Evolutionary conservation across 139 green algal species (phyloP).

Genomic region (Haematococcus sp.): DNA sequence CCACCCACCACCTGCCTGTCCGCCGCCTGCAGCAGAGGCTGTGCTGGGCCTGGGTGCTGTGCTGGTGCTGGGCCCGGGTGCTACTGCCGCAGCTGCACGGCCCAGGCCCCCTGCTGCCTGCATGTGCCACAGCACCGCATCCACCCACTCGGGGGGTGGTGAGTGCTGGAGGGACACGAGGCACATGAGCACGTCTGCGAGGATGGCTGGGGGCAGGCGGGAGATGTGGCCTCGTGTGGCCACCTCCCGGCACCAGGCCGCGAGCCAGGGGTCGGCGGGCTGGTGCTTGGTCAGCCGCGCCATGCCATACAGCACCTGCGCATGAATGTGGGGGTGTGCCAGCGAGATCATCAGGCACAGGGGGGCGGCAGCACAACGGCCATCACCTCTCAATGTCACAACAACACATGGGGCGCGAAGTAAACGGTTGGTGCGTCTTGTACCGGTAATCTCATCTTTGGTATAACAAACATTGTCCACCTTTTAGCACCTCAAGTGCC

Average conservation of each 20-base stretch:
- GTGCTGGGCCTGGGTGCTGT: too few relatives aligned
- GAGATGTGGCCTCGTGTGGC: not conserved
- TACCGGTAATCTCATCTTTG: too few relatives aligned
- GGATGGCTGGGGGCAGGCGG: not conserved
- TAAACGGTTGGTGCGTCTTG: too few relatives aligned
- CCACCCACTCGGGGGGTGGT: not conserved
- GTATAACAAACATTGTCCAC: too few relatives aligned
- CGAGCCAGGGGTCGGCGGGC: constrained; percentile 11
- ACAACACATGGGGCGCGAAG: too few relatives aligned
- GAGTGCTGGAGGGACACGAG: constrained; percentile 9
- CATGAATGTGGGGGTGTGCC: too few relatives aligned
- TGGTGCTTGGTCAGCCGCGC: constrained; percentile 9
- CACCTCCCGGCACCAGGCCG: constrained; percentile 15
- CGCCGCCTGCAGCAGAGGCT: not conserved
- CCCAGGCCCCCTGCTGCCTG: not conserved
- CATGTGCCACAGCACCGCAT: not conserved
- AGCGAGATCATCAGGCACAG: too few relatives aligned
- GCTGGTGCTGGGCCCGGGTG: too few relatives aligned
- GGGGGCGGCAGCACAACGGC: too few relatives aligned
- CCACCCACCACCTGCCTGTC: not conserved
- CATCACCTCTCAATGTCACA: too few relatives aligned
- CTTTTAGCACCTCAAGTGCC: too few relatives aligned
- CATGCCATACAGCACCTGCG: constrained; percentile 23
- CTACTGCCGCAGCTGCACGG: constrained; percentile 11
- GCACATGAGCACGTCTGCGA: constrained; percentile 15